Evolutionary conservation across 495 filamentous ascomycete species (phyloP), one percentile per base, ranked within the genome.

Genomic region (Hypoxylon rickii): DNA sequence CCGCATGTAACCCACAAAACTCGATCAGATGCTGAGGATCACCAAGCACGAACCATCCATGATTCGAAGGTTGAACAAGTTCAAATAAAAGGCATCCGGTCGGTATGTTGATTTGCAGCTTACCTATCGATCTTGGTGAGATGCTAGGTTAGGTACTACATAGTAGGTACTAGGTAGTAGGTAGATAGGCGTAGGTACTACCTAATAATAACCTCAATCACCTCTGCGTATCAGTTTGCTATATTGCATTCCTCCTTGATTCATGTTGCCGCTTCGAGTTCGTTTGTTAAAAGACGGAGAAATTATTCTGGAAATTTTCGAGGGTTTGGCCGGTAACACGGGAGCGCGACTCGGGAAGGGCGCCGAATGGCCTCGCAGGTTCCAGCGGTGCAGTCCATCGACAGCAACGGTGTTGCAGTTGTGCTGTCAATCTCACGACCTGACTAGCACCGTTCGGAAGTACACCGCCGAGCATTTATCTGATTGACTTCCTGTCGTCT

Each of bases 1-100:
- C 59, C 48, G 53, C 49, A 59, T 58, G 59, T 36, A 63, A 63
- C 59, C 58, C 59, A 63, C 49, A 50, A 43, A 48, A 43, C 36
- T 40, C 4, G 10, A 29, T 29, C 4, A 29, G 10, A 29, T 15
- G 48, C 24, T 42, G 42, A 41, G 48, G 59, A 63, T 63, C 59
- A 21, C 32, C 43, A 29, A 42, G 44, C 44, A 58, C 29, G 8
- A 51, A 38, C 34, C 26, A 45, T 39, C 45, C 57, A 45, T 31
- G 36, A 52, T 47, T 55, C 37, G 20, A 26, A 36, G 26, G 51
- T 41, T 61, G 51, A 61, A 61, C 55, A 55, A 61, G 58, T n/a
- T n/a, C n/a, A n/a, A n/a, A n/a, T n/a, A n/a, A n/a, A n/a, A 56
- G 56, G 22, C 45, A 33, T 50, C 54, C 36, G 40, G 51, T 44